phyloP scores from a whole-genome alignment of 1,284 basidiomycete species.

The Farysia itapuensis region DNA sequence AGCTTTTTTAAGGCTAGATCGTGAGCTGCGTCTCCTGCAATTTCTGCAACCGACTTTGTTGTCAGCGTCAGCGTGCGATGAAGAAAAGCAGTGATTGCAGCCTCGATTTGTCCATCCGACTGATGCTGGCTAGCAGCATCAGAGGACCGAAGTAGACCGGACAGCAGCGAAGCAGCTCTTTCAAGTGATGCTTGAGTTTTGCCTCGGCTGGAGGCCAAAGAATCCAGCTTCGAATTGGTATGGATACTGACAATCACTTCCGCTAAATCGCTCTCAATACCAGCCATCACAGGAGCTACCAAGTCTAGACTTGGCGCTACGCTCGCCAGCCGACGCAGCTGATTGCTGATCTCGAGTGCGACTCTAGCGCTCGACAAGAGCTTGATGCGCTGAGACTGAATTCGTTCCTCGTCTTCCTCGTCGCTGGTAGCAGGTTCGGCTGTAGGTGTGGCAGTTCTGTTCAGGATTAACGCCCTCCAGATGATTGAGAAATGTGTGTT shows the following conservation, averaged over 20 bases:
- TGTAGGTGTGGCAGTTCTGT: constrained; percentile 7
- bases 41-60: background rate
- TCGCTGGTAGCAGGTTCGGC: constrained; percentile 53
- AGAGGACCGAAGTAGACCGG: background rate
- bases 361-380: constrained; percentile 65
- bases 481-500: constrained; percentile 22
- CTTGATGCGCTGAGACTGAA: constrained; percentile 58
- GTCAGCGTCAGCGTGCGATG: background rate
- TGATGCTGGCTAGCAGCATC: background rate
- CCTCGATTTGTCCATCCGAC: background rate
- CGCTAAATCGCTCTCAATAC: constrained; percentile 2
- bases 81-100: background rate
- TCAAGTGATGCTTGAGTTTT: background rate
- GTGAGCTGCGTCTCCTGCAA: background rate
- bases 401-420: constrained; percentile 11
- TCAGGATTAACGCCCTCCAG: constrained; percentile 30
- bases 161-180: background rate
- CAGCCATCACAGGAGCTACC: constrained; percentile 3
- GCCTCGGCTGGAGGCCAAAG: background rate
- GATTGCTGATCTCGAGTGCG: constrained; percentile 62
- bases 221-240: background rate
- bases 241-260: background rate
- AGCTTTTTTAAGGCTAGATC: constrained; percentile 2
- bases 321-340: constrained; percentile 14
- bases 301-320: constrained; percentile 3